phyloP scores from a whole-genome alignment of 768 basidiomycete genomes.

The Pleurotus tuoliensis region DNA sequence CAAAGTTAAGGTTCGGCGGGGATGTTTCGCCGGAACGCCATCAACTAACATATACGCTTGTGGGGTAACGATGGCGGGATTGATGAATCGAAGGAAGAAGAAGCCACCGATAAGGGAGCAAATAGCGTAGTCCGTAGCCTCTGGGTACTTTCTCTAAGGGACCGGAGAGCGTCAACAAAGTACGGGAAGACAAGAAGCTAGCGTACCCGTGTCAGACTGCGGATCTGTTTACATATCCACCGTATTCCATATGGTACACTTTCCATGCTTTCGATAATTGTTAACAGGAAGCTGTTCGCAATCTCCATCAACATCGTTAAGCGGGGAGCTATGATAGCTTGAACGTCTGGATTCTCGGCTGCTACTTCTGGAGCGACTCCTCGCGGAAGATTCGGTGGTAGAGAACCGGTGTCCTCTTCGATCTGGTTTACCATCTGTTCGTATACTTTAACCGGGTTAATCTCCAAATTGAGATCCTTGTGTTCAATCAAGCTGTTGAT shows the following conservation, averaged over 20 bases:
- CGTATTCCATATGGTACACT: slow-evolving; percentile 98
- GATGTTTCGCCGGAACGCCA: slow-evolving; percentile 96
- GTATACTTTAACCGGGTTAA: slow-evolving; percentile 98
- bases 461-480: slow-evolving; percentile 98
- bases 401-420: slow-evolving; percentile 91
- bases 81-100: slow-evolving; percentile 99
- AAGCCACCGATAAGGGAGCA: slow-evolving; percentile 99
- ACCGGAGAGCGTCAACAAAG: slow-evolving; percentile 7
- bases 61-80: slow-evolving; percentile 97
- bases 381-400: slow-evolving; percentile 88
- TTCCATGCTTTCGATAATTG: slow-evolving; percentile 98
- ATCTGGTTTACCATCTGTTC: slow-evolving; percentile 99
- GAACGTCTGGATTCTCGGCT: slow-evolving; percentile 90
- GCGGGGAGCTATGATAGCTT: slow-evolving; percentile 95
- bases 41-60: slow-evolving; percentile 99
- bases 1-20: slow-evolving; percentile 91
- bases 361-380: slow-evolving; percentile 95
- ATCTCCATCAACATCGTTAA: slow-evolving; percentile 99
- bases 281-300: slow-evolving; percentile 93
- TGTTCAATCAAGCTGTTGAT: slow-evolving; percentile 99
- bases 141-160: slow-evolving; percentile 92
- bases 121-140: slow-evolving; percentile 97
- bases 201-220: slow-evolving; percentile 88
- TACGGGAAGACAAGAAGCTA: slow-evolving; percentile 13
- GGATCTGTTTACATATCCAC: slow-evolving; percentile 99